Base-by-base conservation (phyloP, 164 flowering plant genomes). In the Brasenia schreberi region DNA sequence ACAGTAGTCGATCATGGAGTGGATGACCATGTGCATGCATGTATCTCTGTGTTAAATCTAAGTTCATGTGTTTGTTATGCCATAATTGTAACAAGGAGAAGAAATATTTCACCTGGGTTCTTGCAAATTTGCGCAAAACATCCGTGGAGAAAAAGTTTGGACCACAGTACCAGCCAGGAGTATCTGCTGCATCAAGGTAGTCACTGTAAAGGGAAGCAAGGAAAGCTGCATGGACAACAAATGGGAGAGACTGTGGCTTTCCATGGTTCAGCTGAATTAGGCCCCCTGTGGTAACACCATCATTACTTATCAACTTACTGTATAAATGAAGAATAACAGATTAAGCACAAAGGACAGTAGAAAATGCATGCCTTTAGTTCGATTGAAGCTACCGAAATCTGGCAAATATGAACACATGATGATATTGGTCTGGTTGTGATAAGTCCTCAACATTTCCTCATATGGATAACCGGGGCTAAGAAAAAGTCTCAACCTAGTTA, bases 131-230 rank as follows among this genome's bases (percentile, higher is more conserved):
- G 4, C 94, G 92, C 71, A 93, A 77, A 60, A 81, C 82, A 17
- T 83, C 78, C 19, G 85, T 81, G 6, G 92, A 77, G 77, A 76
- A 93, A 81, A 93, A 93, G 73, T 79, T 85, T 56, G 97, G 98
- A 52, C 98, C 98, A 82, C 98, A 93, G 69, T 89, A 84, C 98
- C 98, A 93, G 56, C 98, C 98, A n/a, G 98, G 97, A 19, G 98
- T 93, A 71, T 90, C 98, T 7, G 97, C 92, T 68, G 98, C 95
- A 16, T 84, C 94, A 72, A 93, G 92, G 67, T 93, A 93, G 76
- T 93, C 98, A 68, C 87, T 82, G 69, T 69, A 93, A 43, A 91
- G 53, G 5, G 92, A 79, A 65, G 98, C 97, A 68, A 93, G 72
- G 85, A 93, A 93, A 42, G 98, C 98, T 19, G 98, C 96, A 79